These are phyloP conservation scores for Periglandula ipomoeae DNA, from an alignment of 2,329 filamentous ascomycete species.

Conservation along the genomic window DNA sequence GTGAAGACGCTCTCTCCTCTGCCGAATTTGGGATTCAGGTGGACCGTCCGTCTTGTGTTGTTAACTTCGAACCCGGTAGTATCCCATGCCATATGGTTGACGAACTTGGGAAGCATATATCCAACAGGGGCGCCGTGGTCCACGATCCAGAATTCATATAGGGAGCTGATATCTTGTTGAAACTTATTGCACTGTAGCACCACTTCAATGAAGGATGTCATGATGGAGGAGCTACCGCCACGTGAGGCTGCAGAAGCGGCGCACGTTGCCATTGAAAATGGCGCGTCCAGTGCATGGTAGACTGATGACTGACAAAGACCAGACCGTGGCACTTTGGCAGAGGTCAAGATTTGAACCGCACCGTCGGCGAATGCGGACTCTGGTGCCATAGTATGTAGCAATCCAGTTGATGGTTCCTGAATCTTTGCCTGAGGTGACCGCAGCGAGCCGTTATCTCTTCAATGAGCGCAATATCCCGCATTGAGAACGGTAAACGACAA, in stretches of 20 bases:
- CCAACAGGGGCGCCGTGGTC: conserved; percentile 15
- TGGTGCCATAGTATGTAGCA: background rate
- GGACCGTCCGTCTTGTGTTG: conserved; percentile 11
- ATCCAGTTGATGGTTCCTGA: background rate
- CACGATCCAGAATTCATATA: conserved; percentile 16
- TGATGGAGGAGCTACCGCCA: background rate
- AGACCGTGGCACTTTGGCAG: background rate
- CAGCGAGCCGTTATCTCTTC: background rate
- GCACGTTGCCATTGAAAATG: background rate
- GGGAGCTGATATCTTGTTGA: conserved; percentile 9
- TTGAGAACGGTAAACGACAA: background rate
- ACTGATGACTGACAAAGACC: background rate
- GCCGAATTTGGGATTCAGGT: conserved; percentile 11
- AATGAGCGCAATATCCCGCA: background rate
- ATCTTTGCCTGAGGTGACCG: background rate
- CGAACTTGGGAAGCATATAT: conserved; percentile 17
- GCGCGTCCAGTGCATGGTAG: background rate
- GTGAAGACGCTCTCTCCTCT: background rate
- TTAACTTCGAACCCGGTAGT: conserved; percentile 12
- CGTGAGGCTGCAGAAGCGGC: background rate
- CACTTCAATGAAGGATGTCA: conserved; percentile 13
- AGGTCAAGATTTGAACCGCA: background rate
- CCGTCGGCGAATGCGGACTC: background rate
- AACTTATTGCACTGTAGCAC: conserved; percentile 18
- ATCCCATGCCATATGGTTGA: conserved; percentile 13